These are phyloP conservation scores for Solanum raphanifolium DNA, from an alignment of 257 asterid genomes.

Conservation along the genomic window DNA sequence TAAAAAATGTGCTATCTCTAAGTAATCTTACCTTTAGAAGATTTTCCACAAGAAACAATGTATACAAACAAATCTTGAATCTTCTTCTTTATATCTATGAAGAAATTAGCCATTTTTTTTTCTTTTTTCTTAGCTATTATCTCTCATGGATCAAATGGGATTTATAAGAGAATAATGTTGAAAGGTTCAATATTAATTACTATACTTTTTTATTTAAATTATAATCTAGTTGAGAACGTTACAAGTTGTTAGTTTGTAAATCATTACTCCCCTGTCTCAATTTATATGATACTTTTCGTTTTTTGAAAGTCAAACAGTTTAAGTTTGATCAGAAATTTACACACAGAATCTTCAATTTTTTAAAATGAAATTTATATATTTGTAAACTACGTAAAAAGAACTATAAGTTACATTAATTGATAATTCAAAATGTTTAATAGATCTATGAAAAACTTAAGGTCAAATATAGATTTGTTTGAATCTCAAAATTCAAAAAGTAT, in stretches of 20 bases:
- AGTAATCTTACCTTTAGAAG: not conserved
- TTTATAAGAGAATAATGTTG: not conserved
- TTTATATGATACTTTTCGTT: too few relatives aligned
- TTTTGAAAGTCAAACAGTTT: too few relatives aligned
- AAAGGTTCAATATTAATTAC: not conserved
- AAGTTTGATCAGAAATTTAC: too few relatives aligned
- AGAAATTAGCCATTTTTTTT: not conserved
- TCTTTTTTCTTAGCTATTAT: not conserved
- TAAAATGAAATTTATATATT: too few relatives aligned
- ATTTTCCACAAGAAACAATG: not conserved
- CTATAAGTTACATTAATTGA: too few relatives aligned
- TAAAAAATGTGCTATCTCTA: not conserved
- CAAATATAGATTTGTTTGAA: too few relatives aligned
- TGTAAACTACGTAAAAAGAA: too few relatives aligned
- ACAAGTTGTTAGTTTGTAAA: not conserved
- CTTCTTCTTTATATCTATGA: not conserved
- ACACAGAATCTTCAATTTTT: too few relatives aligned
- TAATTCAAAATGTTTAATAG: too few relatives aligned
- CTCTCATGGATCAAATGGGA: not conserved
- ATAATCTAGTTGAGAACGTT: not conserved
- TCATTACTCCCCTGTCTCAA: not conserved
- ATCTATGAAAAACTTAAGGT: too few relatives aligned
- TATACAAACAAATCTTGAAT: not conserved
- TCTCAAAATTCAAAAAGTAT: too few relatives aligned
- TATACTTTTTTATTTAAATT: too few relatives aligned